These are phyloP conservation scores for Trametes elegans DNA, from an alignment of 768 basidiomycete genomes.

Conservation along the genomic window DNA sequence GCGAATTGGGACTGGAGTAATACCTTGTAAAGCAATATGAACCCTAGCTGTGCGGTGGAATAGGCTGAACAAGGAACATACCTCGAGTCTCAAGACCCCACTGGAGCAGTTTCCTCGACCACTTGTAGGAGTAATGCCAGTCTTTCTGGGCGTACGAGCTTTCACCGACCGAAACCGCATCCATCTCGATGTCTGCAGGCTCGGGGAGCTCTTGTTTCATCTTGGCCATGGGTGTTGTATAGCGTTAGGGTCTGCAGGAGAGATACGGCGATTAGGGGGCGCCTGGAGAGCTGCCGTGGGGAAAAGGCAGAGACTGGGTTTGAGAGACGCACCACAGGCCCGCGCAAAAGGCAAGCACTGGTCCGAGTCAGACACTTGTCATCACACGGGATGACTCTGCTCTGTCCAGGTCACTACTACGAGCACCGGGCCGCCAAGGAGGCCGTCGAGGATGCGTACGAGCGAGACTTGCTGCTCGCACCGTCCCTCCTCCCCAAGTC, in stretches of 20 bases:
- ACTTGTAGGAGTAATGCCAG: conserved; percentile 16
- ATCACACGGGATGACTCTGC: too few relatives aligned
- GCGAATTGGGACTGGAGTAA: conserved; percentile 34
- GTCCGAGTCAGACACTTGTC: too few relatives aligned
- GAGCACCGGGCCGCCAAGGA: too few relatives aligned
- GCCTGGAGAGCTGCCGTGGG: too few relatives aligned
- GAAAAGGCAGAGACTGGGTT: too few relatives aligned
- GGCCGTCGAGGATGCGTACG: too few relatives aligned
- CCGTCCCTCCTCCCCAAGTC: too few relatives aligned
- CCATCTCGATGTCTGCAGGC: conserved; percentile 13
- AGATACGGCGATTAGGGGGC: too few relatives aligned
- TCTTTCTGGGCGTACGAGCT: conserved; percentile 7
- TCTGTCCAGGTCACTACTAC: too few relatives aligned
- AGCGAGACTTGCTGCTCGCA: too few relatives aligned
- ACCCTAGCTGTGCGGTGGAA: not conserved
- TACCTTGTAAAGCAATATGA: conserved; percentile 22
- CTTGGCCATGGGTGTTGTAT: not conserved
- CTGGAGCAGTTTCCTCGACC: conserved; percentile 25
- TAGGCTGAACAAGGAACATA: conserved; percentile 4
- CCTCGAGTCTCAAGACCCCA: conserved; percentile 36
- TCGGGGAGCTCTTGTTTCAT: not conserved
- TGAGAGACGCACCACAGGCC: too few relatives aligned
- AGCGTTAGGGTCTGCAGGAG: not conserved
- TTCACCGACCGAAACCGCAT: conserved; percentile 8
- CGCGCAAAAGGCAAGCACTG: not conserved